Evolutionary conservation across 148 eudicot species (phyloP).

Genomic region (Silene uniflora): DNA sequence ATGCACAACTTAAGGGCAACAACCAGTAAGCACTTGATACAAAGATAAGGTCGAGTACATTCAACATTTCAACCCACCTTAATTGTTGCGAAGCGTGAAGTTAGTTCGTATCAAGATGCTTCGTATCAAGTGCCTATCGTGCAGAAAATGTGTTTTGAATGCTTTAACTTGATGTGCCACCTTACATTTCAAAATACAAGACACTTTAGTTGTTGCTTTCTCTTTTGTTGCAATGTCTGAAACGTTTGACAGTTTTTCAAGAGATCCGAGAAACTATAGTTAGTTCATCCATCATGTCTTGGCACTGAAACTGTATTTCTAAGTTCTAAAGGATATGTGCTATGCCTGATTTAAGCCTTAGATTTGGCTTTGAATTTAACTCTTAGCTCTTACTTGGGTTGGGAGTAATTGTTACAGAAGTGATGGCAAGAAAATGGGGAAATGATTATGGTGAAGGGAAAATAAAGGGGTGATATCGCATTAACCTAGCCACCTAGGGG

Average conservation of each 20-base stretch:
- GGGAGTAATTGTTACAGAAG: too few species aligned
- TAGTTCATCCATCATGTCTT: not conserved
- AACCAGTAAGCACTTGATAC: not conserved
- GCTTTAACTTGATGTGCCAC: not conserved
- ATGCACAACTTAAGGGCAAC: not conserved
- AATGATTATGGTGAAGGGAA: not conserved
- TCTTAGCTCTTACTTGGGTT: not conserved
- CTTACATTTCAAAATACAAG: not conserved
- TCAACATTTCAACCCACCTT: too few species aligned
- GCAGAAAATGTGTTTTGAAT: not conserved
- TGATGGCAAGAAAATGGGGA: not conserved
- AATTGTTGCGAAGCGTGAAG: not conserved
- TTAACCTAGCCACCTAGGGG: too few species aligned
- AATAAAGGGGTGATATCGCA: too few species aligned
- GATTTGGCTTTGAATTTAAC: not conserved
- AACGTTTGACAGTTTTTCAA: not conserved
- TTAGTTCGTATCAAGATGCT: not conserved
- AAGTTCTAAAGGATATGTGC: not conserved
- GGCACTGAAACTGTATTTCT: not conserved
- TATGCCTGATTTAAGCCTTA: not conserved
- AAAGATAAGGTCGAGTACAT: too few species aligned
- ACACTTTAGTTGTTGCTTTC: not conserved
- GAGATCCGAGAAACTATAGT: not conserved
- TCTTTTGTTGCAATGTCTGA: not conserved
- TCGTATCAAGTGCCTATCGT: too few species aligned